A percentile compares a stretch with the other conserved stretches of the same genome.
phyloP scores from a whole-genome alignment of 768 basidiomycete genomes.

The Lentinula lateritia region DNA sequence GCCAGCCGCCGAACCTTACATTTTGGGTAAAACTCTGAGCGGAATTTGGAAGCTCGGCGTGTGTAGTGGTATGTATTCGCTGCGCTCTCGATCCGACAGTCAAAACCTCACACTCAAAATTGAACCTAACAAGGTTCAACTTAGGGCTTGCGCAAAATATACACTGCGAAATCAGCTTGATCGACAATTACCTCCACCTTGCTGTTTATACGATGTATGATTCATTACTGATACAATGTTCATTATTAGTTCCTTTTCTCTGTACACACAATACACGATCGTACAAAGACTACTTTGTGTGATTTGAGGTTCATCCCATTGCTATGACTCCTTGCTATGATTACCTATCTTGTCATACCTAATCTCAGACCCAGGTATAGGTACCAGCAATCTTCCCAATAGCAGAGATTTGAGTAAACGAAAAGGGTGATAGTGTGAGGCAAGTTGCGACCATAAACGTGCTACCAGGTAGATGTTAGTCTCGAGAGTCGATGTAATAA shows the following conservation, averaged over 20 bases:
- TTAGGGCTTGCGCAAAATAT: too few species aligned
- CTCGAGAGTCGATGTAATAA: neutral
- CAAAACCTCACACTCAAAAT: too few species aligned
- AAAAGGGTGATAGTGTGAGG: conserved; percentile 53
- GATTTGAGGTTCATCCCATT: too few species aligned
- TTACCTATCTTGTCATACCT: conserved; percentile 24
- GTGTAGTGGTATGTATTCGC: too few species aligned
- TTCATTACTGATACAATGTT: too few species aligned
- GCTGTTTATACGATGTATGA: too few species aligned
- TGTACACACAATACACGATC: too few species aligned
- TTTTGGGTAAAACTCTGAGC: conserved; percentile 1
- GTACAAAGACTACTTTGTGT: too few species aligned
- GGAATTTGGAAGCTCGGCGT: neutral
- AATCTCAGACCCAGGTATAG: conserved; percentile 31
- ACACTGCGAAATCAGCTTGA: neutral
- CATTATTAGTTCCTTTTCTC: too few species aligned
- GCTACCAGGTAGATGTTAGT: conserved; percentile 23
- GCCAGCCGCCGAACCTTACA: conserved; percentile 1
- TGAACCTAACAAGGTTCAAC: too few species aligned
- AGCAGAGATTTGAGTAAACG: conserved; percentile 45
- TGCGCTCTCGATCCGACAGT: too few species aligned
- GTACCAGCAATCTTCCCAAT: conserved; percentile 41
- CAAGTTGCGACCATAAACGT: conserved; percentile 43
- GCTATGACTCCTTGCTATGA: neutral
- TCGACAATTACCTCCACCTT: too few species aligned